These are phyloP conservation scores for Nicotiana paniculata DNA, from an alignment of 257 asterid genomes.

Conservation along the genomic window DNA sequence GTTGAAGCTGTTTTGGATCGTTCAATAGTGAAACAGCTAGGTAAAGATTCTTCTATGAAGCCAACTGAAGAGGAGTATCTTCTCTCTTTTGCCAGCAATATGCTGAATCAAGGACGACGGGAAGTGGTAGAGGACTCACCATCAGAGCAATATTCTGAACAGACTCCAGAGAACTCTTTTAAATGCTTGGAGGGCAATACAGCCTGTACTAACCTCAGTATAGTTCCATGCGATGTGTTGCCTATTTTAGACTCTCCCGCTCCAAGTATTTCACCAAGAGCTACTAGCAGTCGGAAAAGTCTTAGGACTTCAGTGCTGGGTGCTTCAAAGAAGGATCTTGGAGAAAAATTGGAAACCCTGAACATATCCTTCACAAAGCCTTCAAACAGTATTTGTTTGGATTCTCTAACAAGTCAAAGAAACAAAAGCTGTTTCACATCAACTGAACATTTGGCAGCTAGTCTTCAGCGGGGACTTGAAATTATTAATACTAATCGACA, in stretches of 20 bases:
- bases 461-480: slow-evolving; percentile 85
- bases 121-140: neutral
- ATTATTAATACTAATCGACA: slow-evolving; percentile 52
- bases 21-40: neutral
- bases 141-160: slow-evolving; percentile 6
- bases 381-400: slow-evolving; percentile 41
- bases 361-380: slow-evolving; percentile 42
- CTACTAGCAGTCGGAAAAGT: slow-evolving; percentile 60
- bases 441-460: slow-evolving; percentile 74
- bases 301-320: slow-evolving; percentile 50
- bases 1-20: neutral
- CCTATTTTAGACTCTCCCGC: slow-evolving; percentile 55
- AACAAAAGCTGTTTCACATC: slow-evolving; percentile 48
- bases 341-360: slow-evolving; percentile 24
- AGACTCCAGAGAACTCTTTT: slow-evolving; percentile 34
- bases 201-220: slow-evolving; percentile 24
- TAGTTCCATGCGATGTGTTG: slow-evolving; percentile 25
- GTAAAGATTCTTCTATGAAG: neutral
- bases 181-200: slow-evolving; percentile 28
- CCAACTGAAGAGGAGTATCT: slow-evolving; percentile 4
- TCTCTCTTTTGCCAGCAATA: neutral
- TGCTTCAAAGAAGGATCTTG: slow-evolving; percentile 38
- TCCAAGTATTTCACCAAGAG: slow-evolving; percentile 80
- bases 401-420: slow-evolving; percentile 35
- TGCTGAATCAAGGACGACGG: neutral